A percentile compares a stretch with the other conserved stretches of the same genome.
phyloP scores from a whole-genome alignment of 768 basidiomycete species.

The Lentinus brumalis region DNA sequence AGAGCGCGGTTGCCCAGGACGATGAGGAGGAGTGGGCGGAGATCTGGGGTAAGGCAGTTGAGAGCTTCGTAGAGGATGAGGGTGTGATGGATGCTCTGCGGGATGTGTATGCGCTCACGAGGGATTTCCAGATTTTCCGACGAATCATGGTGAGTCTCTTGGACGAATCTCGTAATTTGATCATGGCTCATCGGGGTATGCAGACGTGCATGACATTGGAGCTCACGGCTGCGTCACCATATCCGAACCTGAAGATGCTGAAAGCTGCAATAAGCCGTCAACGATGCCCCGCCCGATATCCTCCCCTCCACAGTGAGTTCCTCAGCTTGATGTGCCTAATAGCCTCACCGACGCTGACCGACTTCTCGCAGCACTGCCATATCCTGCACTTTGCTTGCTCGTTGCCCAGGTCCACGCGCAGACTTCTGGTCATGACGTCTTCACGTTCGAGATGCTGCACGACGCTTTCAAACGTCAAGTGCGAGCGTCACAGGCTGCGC shows the following conservation, averaged over 20 bases:
- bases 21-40: conserved; percentile 56
- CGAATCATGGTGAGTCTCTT: conserved; percentile 58
- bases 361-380: conserved; percentile 52
- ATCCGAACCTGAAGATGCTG: conserved; percentile 50
- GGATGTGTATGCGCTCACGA: conserved; percentile 63
- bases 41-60: conserved; percentile 60
- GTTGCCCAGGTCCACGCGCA: conserved; percentile 82
- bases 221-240: conserved; percentile 54
- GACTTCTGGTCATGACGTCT: conserved; percentile 71
- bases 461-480: conserved; percentile 78
- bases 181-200: neutral
- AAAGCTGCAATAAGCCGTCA: conserved; percentile 47
- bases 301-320: conserved; percentile 54
- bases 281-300: conserved; percentile 55
- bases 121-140: conserved; percentile 58
- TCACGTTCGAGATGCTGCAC: conserved; percentile 92
- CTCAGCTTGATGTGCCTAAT: neutral
- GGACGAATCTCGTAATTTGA: neutral
- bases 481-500: conserved; percentile 69
- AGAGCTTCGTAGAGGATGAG: conserved; percentile 55
- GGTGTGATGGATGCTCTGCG: conserved; percentile 47
- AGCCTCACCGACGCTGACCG: neutral
- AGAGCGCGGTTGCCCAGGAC: conserved; percentile 21
- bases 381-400: conserved; percentile 79
- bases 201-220: conserved; percentile 28